Conservation (phyloP, 2,329 filamentous ascomycete species). For the Nothomitra cinnamomea region DNA sequence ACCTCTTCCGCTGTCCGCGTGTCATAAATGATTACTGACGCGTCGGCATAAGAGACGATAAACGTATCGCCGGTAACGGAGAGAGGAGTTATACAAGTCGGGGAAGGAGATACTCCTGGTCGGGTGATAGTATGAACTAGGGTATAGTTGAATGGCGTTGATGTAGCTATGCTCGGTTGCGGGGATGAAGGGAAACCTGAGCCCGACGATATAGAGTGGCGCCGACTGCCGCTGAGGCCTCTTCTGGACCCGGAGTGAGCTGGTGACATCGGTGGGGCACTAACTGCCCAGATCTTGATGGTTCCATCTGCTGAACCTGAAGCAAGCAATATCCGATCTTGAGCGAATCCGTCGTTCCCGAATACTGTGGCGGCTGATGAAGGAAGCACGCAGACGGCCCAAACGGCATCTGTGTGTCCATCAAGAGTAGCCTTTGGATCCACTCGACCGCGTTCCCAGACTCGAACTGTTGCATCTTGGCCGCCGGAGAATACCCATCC, state of each 20-base stretch:
- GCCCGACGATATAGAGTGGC: constrained; percentile 87
- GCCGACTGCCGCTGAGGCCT: constrained; percentile 54
- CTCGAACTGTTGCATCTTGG: constrained; percentile 78
- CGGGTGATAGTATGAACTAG: constrained; percentile 75
- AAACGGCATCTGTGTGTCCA: constrained; percentile 88
- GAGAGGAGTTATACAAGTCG: constrained; percentile 87
- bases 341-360: constrained; percentile 37
- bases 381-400: constrained; percentile 85
- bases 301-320: constrained; percentile 84
- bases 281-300: constrained; percentile 88
- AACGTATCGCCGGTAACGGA: constrained; percentile 70
- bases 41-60: constrained; percentile 83
- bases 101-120: constrained; percentile 47
- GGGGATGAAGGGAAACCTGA: constrained; percentile 82
- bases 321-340: constrained; percentile 71
- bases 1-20: constrained; percentile 83
- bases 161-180: constrained; percentile 72
- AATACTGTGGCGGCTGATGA: constrained; percentile 67
- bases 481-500: constrained; percentile 98
- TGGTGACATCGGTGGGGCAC: constrained; percentile 68
- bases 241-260: constrained; percentile 50
- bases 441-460: constrained; percentile 89
- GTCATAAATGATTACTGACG: constrained; percentile 80
- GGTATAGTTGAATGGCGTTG: constrained; percentile 73
- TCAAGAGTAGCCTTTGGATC: constrained; percentile 91